Evolutionary conservation across 495 filamentous ascomycete species (phyloP), one percentile per base, ranked within the genome.

Genomic region (Cercophora samala): DNA sequence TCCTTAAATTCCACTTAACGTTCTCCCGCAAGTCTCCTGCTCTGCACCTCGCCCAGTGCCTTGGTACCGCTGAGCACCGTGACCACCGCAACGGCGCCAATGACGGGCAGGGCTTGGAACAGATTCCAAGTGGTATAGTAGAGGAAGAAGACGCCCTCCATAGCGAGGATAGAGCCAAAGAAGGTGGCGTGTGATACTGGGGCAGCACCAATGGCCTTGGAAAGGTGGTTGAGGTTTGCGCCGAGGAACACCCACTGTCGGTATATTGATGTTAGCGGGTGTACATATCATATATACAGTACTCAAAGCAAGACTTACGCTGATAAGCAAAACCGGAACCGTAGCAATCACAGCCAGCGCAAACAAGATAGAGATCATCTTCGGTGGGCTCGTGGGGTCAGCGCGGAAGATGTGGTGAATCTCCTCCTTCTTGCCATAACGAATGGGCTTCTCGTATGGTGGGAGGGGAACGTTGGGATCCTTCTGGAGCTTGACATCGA

Each of bases 71-170:
- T 96, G 54, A 98, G 77, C 73, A 96, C 93, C 23, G 90, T 86
- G 63, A 93, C 86, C 56, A 83, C 77, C 22, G 89, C 89, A 61
- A 91, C 85, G 54, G 85, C 79, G 42, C 83, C 85, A 68, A 87
- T 87, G 62, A 88, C 88, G 11, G 93, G 93, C 52, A 99, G 84
- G 26, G 85, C 86, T 81, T 96, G 90, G 85, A 98, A 99, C 58
- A 99, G 81, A 70, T 89, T 97, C 95, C 94, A 98, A 70, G 80
- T 89, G 32, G 85, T 90, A 76, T 97, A 99, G 83, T 99, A 99
- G 76, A 97, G 77, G 84, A 93, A 93, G 81, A 98, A 98, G 69
- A 97, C 86, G 8, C 86, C 90, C 78, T 99, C 95, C 81, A 99
- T 88, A 15, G 88, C 86, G 25, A 97, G 46, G 66, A 99, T 86